Conservation (phyloP, 169 alveolate genomes). For the Condylostoma magnum region DNA sequence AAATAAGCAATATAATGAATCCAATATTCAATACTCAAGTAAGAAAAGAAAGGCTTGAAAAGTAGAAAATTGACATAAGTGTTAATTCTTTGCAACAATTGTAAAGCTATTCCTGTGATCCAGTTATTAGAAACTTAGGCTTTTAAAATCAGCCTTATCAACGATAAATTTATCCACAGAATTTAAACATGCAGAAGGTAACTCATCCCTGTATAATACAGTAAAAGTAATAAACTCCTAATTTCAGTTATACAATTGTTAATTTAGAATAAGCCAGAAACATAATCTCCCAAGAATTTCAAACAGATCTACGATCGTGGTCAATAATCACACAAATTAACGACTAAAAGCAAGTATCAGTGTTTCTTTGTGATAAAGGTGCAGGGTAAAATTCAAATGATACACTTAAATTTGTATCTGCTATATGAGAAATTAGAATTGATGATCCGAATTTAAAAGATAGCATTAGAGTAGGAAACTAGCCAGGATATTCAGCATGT, state of each 20-base stretch:
- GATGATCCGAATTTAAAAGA: neutral
- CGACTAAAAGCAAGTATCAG: neutral
- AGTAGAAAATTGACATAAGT: too few relatives aligned
- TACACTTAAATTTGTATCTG: constrained; percentile 1
- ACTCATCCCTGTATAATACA: too few relatives aligned
- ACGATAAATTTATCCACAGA: too few relatives aligned
- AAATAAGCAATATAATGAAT: neutral
- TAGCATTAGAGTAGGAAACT: neutral
- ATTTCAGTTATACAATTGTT: too few relatives aligned
- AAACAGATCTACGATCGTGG: neutral
- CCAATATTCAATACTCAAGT: neutral
- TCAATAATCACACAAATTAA: neutral
- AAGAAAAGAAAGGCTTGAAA: too few relatives aligned
- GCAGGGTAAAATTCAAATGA: neutral
- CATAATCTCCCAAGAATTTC: constrained; percentile 1
- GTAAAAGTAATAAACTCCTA: too few relatives aligned
- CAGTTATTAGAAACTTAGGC: too few relatives aligned
- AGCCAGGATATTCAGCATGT: neutral
- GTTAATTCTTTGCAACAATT: too few relatives aligned
- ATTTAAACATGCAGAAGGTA: too few relatives aligned
- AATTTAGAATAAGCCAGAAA: neutral
- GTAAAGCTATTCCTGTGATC: too few relatives aligned
- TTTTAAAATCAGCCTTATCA: too few relatives aligned
- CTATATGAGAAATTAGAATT: constrained; percentile 5
- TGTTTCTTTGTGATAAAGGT: constrained; percentile 23